Evolutionary conservation across 257 asterid genomes (phyloP), one percentile per base, ranked within the genome.

Genomic region (Forsythia suspensa): DNA sequence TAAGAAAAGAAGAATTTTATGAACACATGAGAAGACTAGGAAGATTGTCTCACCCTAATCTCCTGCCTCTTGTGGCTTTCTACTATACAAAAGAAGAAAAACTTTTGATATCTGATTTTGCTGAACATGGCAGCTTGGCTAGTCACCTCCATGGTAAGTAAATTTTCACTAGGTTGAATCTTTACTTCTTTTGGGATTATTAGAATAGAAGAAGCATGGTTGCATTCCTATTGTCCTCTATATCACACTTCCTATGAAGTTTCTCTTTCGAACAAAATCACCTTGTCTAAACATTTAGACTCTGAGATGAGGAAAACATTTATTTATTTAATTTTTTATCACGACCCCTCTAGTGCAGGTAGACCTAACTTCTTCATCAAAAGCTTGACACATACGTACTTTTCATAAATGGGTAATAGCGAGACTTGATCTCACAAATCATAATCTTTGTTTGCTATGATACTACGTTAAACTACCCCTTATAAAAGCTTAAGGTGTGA

Each of bases 51-150:
- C 96, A 92, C 72, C 86, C 86, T n/a, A 92, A 91, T 65, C 57
- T 92, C 36, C 79, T 92, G 65, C 92, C 97, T 41, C 87, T 92
- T 37, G 88, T 92, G 71, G 97, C 89, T 8, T 92, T 87, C 72
- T 89, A 88, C 76, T 85, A 91, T 37, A 83, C 80, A 43, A 89
- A 85, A 41, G 95, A 91, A 9, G 97, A 91, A 52, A 92, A 92
- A 77, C 94, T 92, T 72, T 72, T 92, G 70, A 77, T 92, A 76
- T 80, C 80, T 55, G 89, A 87, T 51, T 92, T 74, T 75, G 92
- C 81, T 24, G 74, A 79, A 21, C 81, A 83, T 57, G 97, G 97
- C 3, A 89, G 92, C 90, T 85, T 92, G 85, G 94, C 91, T 0
- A 87, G 91, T 80, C 94, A 76, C 72, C 87, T 92, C 15, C 96